Conservation (phyloP, 2,329 filamentous ascomycete species). For the Neoascochyta sp. region DNA sequence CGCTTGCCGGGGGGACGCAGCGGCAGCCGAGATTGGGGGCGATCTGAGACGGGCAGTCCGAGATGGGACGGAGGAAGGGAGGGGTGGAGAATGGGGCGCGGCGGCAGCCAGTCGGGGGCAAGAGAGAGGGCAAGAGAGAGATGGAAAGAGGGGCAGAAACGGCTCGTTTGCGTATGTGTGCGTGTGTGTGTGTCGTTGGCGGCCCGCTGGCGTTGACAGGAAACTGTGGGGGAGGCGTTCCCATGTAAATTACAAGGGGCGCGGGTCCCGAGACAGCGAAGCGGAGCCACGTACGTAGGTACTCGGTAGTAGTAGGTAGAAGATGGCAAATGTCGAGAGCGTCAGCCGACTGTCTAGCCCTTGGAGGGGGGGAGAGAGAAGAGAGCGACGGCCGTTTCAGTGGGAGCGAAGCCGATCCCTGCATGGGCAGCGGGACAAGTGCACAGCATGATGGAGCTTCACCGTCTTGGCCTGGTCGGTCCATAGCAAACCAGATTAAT, state of each 20-base stretch:
- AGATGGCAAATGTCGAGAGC: slow-evolving; percentile 1
- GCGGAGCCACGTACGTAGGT: background rate
- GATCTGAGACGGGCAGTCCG: no score
- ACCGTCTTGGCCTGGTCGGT: slow-evolving; percentile 37
- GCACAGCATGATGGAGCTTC: slow-evolving; percentile 29
- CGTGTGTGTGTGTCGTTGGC: no score
- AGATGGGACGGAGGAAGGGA: no score
- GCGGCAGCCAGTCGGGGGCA: no score
- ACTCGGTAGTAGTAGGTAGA: no score
- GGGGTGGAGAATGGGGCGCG: no score
- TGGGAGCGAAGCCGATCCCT: slow-evolving; percentile 33
- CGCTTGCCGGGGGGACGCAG: no score
- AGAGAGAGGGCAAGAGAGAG: no score
- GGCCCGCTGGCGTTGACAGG: no score
- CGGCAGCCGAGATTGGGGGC: no score
- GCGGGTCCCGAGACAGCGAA: slow-evolving; percentile 4
- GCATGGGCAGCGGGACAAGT: slow-evolving; percentile 26
- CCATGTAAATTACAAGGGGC: slow-evolving; percentile 10
- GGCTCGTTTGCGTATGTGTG: no score
- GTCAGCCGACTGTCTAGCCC: slow-evolving; percentile 1
- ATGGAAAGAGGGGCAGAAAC: no score
- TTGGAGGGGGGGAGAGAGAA: slow-evolving; percentile 1
- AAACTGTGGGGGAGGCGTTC: slow-evolving; percentile 12
- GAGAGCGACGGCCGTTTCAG: slow-evolving; percentile 23
- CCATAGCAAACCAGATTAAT: slow-evolving; percentile 31